Base-by-base conservation (phyloP, 352 stramenopile species). In the Aphanomyces euteiches region DNA sequence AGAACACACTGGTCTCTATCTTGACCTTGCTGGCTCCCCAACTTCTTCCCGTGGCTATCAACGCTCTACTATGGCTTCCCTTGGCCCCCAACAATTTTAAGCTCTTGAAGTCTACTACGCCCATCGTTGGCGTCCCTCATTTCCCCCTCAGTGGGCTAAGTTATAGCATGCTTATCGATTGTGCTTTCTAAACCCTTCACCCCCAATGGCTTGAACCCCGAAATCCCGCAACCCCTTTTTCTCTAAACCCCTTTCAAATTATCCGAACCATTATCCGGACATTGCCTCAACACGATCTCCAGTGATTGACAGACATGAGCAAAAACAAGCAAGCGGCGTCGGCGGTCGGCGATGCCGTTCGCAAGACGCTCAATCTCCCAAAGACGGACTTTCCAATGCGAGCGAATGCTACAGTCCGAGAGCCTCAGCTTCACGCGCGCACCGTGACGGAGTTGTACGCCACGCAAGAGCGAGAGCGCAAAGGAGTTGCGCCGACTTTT, bases 321-420 rank as follows among this genome's bases (percentile, higher is more conserved):
- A 59, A 36, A 47, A 8, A 77, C 64, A 92, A 92, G 77, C 78
- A 39, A 50, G 43, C 43, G 54, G 54, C 54, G 15, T 61, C 21
- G 19, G 54, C 78, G 69, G 67, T 92, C 66, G 83, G 83, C 0
- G 72, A 85, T 28, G 83, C 83, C 67, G 85, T 94, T 78, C 83
- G 87, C 54, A 89, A 93, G 69, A 98, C 96, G 59, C 96, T 99
- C 61, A 90, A 98, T 70, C 83, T 99, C 64, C 97, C 97, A 39
- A 76, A 92, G 73, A 99, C 97, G 17, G 75, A 72, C 39, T 99
- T 99, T 78, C 90, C 92, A 15, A 98, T 99, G 89, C 90, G 97
- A 36, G 96, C 97, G 19, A 99, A 99, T 74, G 93, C 97, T 7
- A 83, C 77, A 0, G 74, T 74, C 56, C 82, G 90, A 56, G 90